phyloP scores from a whole-genome alignment of 306 rosid species.

The Biancaea sappan region DNA sequence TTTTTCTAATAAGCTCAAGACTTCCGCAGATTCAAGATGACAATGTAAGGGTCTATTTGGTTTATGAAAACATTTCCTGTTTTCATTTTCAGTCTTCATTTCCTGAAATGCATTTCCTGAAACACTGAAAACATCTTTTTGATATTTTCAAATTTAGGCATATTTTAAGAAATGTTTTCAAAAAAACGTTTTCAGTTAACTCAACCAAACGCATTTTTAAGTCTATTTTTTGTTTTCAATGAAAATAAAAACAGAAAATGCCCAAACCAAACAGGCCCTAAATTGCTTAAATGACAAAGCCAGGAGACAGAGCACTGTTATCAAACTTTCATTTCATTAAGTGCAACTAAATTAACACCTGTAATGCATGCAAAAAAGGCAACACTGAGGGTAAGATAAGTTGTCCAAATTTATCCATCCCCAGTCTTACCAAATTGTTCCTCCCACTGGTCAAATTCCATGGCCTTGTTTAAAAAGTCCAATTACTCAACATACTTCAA shows the following conservation, averaged over 20 bases:
- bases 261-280: too few species aligned
- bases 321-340: not conserved
- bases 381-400: not conserved
- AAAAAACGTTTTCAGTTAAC: too few species aligned
- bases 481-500: not conserved
- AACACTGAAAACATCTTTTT: too few species aligned
- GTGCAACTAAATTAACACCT: not conserved
- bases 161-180: too few species aligned
- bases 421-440: conserved; percentile 10
- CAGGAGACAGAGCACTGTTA: not conserved
- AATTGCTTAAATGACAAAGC: conserved; percentile 1
- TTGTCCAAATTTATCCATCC: not conserved
- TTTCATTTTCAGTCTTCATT: too few species aligned
- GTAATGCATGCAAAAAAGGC: not conserved
- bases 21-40: conserved; percentile 4
- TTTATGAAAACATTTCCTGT: too few species aligned
- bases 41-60: too few species aligned
- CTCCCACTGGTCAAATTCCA: not conserved
- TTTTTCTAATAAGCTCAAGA: not conserved
- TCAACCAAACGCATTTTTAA: too few species aligned
- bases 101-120: too few species aligned
- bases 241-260: too few species aligned
- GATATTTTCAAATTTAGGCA: too few species aligned
- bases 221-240: too few species aligned
- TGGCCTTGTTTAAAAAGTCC: conserved; percentile 10